Conservation (phyloP, 768 basidiomycete species). For the Mycena polygramma region DNA sequence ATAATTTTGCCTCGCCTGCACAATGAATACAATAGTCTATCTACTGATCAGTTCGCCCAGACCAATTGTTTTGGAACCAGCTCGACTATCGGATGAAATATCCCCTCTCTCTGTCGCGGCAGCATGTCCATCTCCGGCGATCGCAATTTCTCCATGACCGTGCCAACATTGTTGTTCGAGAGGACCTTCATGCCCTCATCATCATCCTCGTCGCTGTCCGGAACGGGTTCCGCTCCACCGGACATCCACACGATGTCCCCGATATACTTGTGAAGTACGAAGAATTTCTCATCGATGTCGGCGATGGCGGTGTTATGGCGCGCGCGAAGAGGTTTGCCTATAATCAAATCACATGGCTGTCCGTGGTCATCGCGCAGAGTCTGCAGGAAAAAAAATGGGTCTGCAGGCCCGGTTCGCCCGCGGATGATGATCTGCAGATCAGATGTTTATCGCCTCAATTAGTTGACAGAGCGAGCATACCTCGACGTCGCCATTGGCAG, state of each 20-base stretch:
- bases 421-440: conserved; percentile 25
- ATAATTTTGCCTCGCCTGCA: too few relatives aligned
- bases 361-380: not conserved
- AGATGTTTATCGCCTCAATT: conserved; percentile 12
- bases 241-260: conserved; percentile 29
- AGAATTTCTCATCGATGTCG: conserved; percentile 23
- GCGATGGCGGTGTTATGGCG: conserved; percentile 6
- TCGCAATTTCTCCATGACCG: conserved; percentile 10
- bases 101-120: conserved; percentile 20
- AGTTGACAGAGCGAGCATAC: conserved; percentile 12
- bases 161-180: conserved; percentile 10
- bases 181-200: conserved; percentile 8
- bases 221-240: conserved; percentile 2
- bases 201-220: conserved; percentile 1
- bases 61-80: conserved; percentile 1
- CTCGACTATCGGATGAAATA: conserved; percentile 22
- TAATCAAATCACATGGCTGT: not conserved
- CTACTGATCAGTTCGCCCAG: not conserved
- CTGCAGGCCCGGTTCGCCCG: conserved; percentile 7
- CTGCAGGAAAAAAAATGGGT: not conserved
- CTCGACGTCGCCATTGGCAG: not conserved
- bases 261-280: conserved; percentile 21
- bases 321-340: conserved; percentile 7
- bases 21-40: too few relatives aligned
- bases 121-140: conserved; percentile 20